phyloP scores from a whole-genome alignment of 192 early-diverging fungal genomes.

The Entomortierella beljakovae region DNA sequence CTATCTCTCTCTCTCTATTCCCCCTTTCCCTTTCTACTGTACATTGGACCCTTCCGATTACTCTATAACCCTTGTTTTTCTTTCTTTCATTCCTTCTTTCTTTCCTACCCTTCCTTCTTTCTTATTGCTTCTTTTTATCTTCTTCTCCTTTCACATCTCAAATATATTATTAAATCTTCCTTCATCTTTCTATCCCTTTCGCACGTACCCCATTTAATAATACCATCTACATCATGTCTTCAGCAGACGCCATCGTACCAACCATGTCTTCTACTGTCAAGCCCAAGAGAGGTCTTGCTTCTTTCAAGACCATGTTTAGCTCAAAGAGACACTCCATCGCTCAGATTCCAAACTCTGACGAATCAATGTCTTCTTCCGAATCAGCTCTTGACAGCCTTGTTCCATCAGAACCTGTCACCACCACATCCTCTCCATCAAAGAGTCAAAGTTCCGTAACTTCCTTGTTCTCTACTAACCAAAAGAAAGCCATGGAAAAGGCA shows the following conservation, averaged over 20 bases:
- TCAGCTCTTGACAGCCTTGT: constrained; percentile 9
- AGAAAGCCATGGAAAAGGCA: constrained; percentile 25
- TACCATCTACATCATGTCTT: constrained; percentile 16
- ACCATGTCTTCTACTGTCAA: constrained; percentile 1
- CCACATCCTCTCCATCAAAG: background rate
- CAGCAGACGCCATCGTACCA: constrained; percentile 24
- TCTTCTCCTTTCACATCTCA: background rate
- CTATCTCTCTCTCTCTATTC: background rate
- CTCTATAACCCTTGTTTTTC: constrained; percentile 2
- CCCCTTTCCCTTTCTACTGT: background rate
- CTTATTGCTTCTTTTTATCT: background rate
- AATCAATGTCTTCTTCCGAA: constrained; percentile 2
- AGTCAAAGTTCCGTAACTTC: constrained; percentile 2
- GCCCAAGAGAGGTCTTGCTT: constrained; percentile 44
- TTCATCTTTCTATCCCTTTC: background rate
- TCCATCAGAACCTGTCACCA: background rate
- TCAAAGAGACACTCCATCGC: constrained; percentile 37
- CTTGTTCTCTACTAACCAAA: constrained; percentile 22
- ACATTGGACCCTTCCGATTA: background rate
- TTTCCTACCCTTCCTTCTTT: background rate
- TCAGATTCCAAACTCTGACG: constrained; percentile 23
- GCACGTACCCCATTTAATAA: background rate
- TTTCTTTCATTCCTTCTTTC: background rate
- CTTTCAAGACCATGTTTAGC: constrained; percentile 50
- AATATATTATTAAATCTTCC: background rate